phyloP scores from a whole-genome alignment of 2,329 filamentous ascomycete genomes.

The Alternaria sp. region DNA sequence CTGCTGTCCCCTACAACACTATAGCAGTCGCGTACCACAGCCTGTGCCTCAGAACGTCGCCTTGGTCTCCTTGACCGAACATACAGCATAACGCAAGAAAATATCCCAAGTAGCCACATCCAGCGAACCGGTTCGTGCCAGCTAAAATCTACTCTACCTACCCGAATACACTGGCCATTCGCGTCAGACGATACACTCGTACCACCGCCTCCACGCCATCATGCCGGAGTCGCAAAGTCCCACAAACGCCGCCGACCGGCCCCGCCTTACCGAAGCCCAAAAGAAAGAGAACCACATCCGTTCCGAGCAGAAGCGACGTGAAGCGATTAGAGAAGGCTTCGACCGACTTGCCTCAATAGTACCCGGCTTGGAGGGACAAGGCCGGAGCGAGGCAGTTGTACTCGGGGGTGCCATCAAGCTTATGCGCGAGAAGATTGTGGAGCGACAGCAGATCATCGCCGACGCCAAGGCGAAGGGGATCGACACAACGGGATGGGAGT shows the following conservation, averaged over 20 bases:
- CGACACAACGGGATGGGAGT: conserved; percentile 40
- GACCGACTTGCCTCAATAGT: conserved; percentile 81
- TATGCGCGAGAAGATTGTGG: conserved; percentile 51
- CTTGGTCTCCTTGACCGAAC: neutral
- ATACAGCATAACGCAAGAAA: neutral
- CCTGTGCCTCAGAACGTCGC: neutral
- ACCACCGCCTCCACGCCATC: conserved; percentile 4
- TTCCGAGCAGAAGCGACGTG: conserved; percentile 70
- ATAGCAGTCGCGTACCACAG: neutral
- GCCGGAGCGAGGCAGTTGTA: conserved; percentile 84
- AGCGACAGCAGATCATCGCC: conserved; percentile 46
- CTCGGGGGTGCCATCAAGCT: conserved; percentile 62
- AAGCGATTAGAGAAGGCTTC: conserved; percentile 82
- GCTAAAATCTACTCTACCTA: conserved; percentile 1
- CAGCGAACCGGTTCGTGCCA: neutral
- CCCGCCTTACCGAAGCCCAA: conserved; percentile 70
- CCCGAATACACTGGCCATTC: neutral
- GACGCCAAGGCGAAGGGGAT: conserved; percentile 46
- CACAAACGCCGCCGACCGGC: conserved; percentile 57
- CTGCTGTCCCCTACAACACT: neutral
- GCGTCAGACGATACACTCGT: neutral
- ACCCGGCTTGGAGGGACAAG: conserved; percentile 81
- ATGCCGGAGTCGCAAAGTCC: conserved; percentile 39
- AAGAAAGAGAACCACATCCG: conserved; percentile 78
- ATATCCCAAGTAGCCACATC: neutral